Base-by-base conservation (phyloP, 305 asterid genomes). In the Fraxinus velutina region DNA sequence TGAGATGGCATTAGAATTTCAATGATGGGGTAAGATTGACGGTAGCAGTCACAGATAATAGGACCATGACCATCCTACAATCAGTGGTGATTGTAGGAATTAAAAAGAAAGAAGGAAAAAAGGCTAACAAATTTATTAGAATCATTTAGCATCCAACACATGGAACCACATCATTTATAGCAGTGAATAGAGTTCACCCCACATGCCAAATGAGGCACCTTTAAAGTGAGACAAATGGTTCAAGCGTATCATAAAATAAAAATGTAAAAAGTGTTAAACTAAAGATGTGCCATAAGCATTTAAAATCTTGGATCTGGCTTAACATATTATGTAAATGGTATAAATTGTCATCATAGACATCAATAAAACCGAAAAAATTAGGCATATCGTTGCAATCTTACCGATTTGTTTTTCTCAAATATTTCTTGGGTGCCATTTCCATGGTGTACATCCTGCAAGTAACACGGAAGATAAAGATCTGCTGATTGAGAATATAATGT, bases 391-490 rank as follows among this genome's bases (percentile, higher is more conserved):
- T 30, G 62, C 71, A 50, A 73, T 79, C 99, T 81, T 77, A 96
- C 98, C 85, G 97, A 94, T 88, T 91, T 93, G 88, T 88, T 90
- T 83, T 86, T 89, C 84, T 96, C 95, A 86, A 94, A 96, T 86
- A 96, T 93, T 90, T 96, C 98, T 86, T 96, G 99, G 75, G 99
- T 96, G 80, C 99, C 99, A 84, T 96, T 96, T 80, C 99, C 99
- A 71, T 96, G 99, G 89, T 96, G 99, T 55, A 96, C 99, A 89
- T 96, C 99, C 99, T 96, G 91, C 79, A 73, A 84, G 81, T 57
- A 80, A 81, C 42, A 80, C 27, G 75, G 27, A 73, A 76, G 29
- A 85, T 77, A 78, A 66, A 24, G 36, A 75, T 47, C 80, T 77
- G 29, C 33, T 29, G 78, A 77, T 50, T 52, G 47, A 57, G 34